Evolutionary conservation across 805 yeast genomes (phyloP), one percentile per base, ranked within the genome.

Genomic region (Dipodascus albidus): DNA sequence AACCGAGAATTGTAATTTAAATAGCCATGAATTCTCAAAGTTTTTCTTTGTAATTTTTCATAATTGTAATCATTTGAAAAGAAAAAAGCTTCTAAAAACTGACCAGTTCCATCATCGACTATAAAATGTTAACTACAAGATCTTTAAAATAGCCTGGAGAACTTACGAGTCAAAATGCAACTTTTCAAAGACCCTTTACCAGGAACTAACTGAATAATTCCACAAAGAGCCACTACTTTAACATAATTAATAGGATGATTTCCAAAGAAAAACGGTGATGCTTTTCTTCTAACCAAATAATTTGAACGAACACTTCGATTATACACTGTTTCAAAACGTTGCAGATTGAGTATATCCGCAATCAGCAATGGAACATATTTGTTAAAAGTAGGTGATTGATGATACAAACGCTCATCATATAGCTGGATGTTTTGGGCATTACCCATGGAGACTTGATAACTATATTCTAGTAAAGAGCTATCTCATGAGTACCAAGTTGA

Each of bases 161-260:
- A 27, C 33, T 27, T 11, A 27, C 33, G 11, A 27, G 33, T 27
- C 11, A 27, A 11, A 27, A 27, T 27, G 11, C 33, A 27, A 11
- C 33, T 27, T 6, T 27, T 27, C 11, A 6, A 11, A 6, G 33
- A 6, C 9, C 33, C 33, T 6, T 6, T 11, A 6, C 33, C 33
- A 27, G 33, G 33, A 11, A 27, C 33, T 11, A 27, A 11, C 33
- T 27, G 33, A 27, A 27, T 27, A 11, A 4, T 38, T 14, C 44
- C 20, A 38, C 44, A 38, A 38, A n/a, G 20, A 11, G 44, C 44
- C 3, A 38, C 44, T 4, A 38, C 8, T 38, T 38, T 14, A 35
- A 57, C 60, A 48, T 49, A 55, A 31, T 53, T 59, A 23, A 60
- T 53, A 9, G 63, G 63, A 35, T 58, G 60, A 41, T 59, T 60